Percentiles rank a stretch among this genome's conserved stretches.
Conservation (phyloP, 2,329 filamentous ascomycete genomes). For the Scedosporium aurantiacum region DNA sequence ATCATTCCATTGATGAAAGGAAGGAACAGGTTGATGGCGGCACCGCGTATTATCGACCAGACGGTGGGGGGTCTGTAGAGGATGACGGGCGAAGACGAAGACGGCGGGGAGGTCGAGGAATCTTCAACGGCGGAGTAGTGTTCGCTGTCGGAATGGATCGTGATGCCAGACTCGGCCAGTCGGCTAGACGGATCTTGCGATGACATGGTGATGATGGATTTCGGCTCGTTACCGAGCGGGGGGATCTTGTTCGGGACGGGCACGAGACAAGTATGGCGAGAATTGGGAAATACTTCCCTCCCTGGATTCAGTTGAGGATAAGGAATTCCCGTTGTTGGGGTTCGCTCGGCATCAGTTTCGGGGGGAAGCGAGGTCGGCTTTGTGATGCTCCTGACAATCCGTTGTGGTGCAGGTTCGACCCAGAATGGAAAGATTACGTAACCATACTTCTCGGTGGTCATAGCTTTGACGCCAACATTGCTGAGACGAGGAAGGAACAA, state of each 20-base stretch:
- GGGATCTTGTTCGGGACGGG: too few species aligned
- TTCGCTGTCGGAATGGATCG: constrained; percentile 68
- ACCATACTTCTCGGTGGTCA: background rate
- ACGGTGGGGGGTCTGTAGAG: constrained; percentile 83
- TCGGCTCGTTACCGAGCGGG: too few species aligned
- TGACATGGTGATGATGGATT: constrained; percentile 5
- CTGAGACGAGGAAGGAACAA: background rate
- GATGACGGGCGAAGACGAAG: constrained; percentile 58
- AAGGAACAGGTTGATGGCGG: constrained; percentile 88
- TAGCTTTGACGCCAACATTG: background rate
- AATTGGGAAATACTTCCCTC: background rate
- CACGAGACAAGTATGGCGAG: background rate
- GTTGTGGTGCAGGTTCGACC: background rate
- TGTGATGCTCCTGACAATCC: background rate
- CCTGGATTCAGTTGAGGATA: too few species aligned
- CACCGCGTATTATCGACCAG: constrained; percentile 75
- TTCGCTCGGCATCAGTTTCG: too few species aligned
- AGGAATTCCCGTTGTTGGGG: too few species aligned
- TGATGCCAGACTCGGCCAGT: constrained; percentile 63
- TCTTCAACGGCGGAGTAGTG: constrained; percentile 66
- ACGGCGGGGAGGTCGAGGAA: constrained; percentile 47
- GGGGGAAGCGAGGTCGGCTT: background rate
- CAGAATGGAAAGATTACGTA: background rate
- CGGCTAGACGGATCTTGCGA: constrained; percentile 29
- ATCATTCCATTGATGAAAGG: constrained; percentile 98